Evolutionary conservation across 176 grass and related monocot species (phyloP), one percentile per base, ranked within the genome.

Genomic region (Ensete ventricosum): DNA sequence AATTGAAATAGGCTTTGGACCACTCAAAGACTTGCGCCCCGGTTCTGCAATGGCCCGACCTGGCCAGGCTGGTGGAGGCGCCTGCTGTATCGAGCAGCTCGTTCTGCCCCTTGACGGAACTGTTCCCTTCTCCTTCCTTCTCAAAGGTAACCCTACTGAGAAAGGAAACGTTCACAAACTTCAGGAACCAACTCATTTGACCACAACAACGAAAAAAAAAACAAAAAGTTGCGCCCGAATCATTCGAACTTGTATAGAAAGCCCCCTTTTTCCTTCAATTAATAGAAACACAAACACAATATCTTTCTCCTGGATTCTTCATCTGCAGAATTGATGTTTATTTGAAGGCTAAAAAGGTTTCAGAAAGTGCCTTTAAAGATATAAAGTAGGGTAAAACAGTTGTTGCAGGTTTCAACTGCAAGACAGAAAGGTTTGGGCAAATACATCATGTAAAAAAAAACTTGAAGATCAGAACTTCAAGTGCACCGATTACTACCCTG

Each of bases 1-100:
- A 64, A 99, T 89, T 0, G 96, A 94, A 64, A 99, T 89, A 54
- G 96, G 96, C 69, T 99, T 99, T 1, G 86, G 84, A 13, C 91
- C 91, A 77, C 91, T 86, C 91, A 91, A 99, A 52, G 88, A 82
- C 77, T 60, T 87, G 75, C 58, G 76, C 22, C 21, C 82, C 24
- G 80, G 78, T 51, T 94, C 96, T 3, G 60, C 82, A 53, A 89
- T 79, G 9, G 96, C 96, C 73, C 91, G 84, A 9, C 96, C 96
- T 54, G 96, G 91, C 96, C 96, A 99, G 52, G 96, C 96, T 21
- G 96, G 88, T 2, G 82, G 86, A 9, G 88, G 88, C 77, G 22
- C 70, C 78, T 89, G 88, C 59, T 85, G 90, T 75, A 88, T 82
- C 11, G 78, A 91, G 65, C 91, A 99, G 34, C 75, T 79, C 63